These are phyloP conservation scores for Globisporangium nunn DNA, from an alignment of 352 stramenopile species.

Conservation along the genomic window DNA sequence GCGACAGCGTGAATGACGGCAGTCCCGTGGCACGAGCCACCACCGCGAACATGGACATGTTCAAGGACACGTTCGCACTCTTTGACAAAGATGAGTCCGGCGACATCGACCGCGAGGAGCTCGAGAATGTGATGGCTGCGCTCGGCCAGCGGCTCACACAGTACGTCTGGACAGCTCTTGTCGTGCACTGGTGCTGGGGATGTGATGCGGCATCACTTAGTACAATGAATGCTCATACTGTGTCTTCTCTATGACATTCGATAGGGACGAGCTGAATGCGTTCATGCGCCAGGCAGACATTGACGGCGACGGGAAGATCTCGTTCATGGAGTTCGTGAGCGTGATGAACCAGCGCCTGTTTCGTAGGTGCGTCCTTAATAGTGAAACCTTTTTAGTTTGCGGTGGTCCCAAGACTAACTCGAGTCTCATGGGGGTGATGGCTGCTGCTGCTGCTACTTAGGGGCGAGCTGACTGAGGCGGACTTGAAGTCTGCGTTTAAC, in stretches of 20 bases:
- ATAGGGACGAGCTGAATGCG: conserved; percentile 41
- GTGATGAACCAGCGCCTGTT: conserved; percentile 77
- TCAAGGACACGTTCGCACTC: conserved; percentile 63
- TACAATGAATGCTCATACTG: too few relatives aligned
- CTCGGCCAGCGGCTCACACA: conserved; percentile 48
- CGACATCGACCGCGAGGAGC: conserved; percentile 55
- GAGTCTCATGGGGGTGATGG: neutral
- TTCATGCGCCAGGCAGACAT: conserved; percentile 67
- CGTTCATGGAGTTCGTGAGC: conserved; percentile 68
- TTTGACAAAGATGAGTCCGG: conserved; percentile 77
- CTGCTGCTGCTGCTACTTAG: conserved; percentile 12
- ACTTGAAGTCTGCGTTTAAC: conserved; percentile 61
- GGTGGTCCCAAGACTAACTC: too few relatives aligned
- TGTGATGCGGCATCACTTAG: too few relatives aligned
- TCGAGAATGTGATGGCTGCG: conserved; percentile 38
- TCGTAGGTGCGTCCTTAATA: conserved; percentile 22
- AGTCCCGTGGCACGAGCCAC: conserved; percentile 26
- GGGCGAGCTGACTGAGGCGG: conserved; percentile 37
- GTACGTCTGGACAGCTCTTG: conserved; percentile 15
- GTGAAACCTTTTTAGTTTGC: too few relatives aligned
- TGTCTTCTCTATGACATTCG: neutral
- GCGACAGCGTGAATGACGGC: neutral
- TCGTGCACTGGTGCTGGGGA: neutral
- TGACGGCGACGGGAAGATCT: conserved; percentile 69
- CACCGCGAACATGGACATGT: conserved; percentile 79